Base-by-base conservation (phyloP, 352 stramenopile genomes). In the Globisporangium abappressorium region DNA sequence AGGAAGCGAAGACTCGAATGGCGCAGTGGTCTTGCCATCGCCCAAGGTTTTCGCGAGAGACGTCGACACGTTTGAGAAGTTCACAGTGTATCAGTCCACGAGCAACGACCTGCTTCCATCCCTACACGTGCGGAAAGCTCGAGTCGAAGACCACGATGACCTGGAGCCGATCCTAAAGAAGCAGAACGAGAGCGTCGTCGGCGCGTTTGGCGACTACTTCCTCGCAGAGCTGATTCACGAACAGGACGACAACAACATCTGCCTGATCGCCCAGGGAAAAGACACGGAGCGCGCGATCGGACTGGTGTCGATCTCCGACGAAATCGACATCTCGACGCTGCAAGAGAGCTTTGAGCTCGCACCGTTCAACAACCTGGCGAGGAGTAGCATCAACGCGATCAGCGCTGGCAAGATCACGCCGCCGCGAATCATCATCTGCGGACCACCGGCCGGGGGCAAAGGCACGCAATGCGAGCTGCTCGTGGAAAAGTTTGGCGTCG, bases 391-490 rank as follows among this genome's bases (percentile, higher is more conserved):
- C 41, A 20, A 55, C 3, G 57, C 58, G 7, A 47, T 73, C 1
- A 26, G 33, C 38, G 69, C 62, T 9, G 64, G 61, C 20, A 72
- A 81, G 22, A 57, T 90, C 36, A 84, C 80, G 28, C 74, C 76
- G 11, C 75, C 78, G 6, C 69, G 73, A 47, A 78, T 88, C 43
- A 62, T 88, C 41, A 80, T 92, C 28, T 72, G 75, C 51, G 89
- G 90, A 12, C 87, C 90, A 3, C 87, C 90, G 34, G 95, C 93
- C 20, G 89, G 90, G 36, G 97, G 97, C 63, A 99, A 99, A 75
- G 97, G 97, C 66, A 99, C 97, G 0, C 97, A 99, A 68, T 95
- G 93, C 70, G 89, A 97, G 74, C 70, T 90, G 7, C 88, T 98
- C 14, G 81, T 85, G 1, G 72, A 88, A 8, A 82, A 84, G 70